Conservation (phyloP, 2,329 filamentous ascomycete genomes). For the Botrytis fragariae region DNA sequence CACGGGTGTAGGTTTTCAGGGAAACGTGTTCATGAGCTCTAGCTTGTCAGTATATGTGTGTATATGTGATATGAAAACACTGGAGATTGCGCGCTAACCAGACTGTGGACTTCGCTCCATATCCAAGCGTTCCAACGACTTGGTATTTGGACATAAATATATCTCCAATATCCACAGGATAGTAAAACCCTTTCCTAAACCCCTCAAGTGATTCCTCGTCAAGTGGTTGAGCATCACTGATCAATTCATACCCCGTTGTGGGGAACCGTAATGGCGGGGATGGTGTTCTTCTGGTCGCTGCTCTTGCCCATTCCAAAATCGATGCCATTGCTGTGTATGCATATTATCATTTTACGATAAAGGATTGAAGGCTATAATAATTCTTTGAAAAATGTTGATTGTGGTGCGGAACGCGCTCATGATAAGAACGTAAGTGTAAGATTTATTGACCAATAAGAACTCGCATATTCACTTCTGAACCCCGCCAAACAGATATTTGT, state of each 20-base stretch:
- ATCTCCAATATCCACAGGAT: constrained; percentile 28
- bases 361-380: neutral
- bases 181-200: constrained; percentile 23
- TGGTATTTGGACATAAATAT: constrained; percentile 27
- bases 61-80: neutral
- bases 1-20: constrained; percentile 22
- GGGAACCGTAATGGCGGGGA: neutral
- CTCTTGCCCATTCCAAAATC: neutral
- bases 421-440: neutral
- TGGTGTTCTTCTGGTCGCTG: neutral
- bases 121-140: constrained; percentile 29
- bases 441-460: neutral
- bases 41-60: neutral
- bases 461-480: neutral
- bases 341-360: neutral
- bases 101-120: constrained; percentile 26
- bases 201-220: constrained; percentile 25
- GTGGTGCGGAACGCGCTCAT: neutral
- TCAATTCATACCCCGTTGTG: neutral
- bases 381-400: neutral
- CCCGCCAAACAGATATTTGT: neutral
- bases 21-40: constrained; percentile 19
- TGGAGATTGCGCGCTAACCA: constrained; percentile 26
- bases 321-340: neutral
- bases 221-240: neutral